Evolutionary conservation across 768 basidiomycete genomes (phyloP).

Genomic region (Mycena polygramma): DNA sequence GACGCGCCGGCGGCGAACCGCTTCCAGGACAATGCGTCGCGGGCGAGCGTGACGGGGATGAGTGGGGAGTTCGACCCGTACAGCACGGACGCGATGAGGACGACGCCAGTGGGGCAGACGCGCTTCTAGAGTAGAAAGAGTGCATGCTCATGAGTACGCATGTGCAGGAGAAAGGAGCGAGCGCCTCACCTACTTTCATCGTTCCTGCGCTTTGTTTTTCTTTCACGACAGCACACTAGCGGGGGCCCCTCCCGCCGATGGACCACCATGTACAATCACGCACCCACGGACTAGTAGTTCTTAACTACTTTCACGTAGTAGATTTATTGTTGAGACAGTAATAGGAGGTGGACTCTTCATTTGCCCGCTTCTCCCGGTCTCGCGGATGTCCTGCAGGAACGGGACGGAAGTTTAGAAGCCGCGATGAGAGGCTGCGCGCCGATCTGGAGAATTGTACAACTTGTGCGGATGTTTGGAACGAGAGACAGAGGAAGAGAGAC

Average conservation of each 20-base stretch:
- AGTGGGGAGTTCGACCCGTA: constrained; percentile 35
- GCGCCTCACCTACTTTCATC: too few species aligned
- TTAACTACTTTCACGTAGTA: constrained; percentile 22
- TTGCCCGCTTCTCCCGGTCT: background rate
- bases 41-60: constrained; percentile 19
- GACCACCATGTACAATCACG: background rate
- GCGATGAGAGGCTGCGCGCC: too few species aligned
- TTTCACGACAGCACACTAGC: background rate
- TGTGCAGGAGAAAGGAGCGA: too few species aligned
- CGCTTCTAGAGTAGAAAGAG: constrained; percentile 2
- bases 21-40: constrained; percentile 21
- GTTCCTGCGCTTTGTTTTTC: too few species aligned
- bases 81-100: constrained; percentile 23
- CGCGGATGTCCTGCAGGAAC: too few species aligned
- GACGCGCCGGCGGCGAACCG: constrained; percentile 30
- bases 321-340: constrained; percentile 28
- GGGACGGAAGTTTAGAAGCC: too few species aligned
- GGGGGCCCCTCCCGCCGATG: background rate
- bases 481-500: too few species aligned
- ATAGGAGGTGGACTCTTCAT: constrained; percentile 12
- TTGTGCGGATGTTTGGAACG: too few species aligned
- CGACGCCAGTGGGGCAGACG: background rate
- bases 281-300: constrained; percentile 14
- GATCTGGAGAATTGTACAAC: too few species aligned
- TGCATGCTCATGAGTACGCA: background rate